Conservation (phyloP, 345 rosid species). For the Euphorbia pulcherrima region DNA sequence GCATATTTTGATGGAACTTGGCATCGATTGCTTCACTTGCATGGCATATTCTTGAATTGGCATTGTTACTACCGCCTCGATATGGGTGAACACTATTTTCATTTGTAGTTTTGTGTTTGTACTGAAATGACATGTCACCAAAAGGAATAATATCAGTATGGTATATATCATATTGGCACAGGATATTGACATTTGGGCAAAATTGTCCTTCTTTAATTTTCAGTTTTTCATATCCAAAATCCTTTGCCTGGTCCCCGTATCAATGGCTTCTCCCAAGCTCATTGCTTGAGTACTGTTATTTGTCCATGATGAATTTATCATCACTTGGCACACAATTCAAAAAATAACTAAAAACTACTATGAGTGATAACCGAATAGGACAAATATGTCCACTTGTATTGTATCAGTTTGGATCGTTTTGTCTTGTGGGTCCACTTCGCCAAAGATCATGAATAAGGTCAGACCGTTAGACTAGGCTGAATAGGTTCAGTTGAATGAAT, state of each 20-base stretch:
- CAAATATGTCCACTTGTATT: not conserved
- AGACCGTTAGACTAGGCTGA: not conserved
- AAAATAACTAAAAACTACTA: too few species aligned
- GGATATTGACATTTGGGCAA: slow-evolving; percentile 9
- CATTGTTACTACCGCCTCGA: not conserved
- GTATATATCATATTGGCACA: slow-evolving; percentile 12
- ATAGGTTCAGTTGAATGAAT: not conserved
- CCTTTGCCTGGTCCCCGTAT: slow-evolving; percentile 26
- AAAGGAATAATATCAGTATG: slow-evolving; percentile 19
- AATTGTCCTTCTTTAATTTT: slow-evolving; percentile 2
- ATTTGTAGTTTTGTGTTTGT: too few species aligned
- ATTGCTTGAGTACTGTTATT: not conserved
- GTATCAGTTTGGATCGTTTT: not conserved
- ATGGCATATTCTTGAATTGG: slow-evolving; percentile 13
- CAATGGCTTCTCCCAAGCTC: slow-evolving; percentile 1
- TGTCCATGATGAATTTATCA: slow-evolving; percentile 1
- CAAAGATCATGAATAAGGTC: not conserved
- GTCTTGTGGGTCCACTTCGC: not conserved
- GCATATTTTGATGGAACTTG: slow-evolving; percentile 1
- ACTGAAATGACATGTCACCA: not conserved
- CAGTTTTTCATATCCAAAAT: slow-evolving; percentile 10
- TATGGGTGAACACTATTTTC: not conserved
- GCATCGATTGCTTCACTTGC: not conserved
- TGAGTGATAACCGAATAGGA: too few species aligned
- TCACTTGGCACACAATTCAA: slow-evolving; percentile 8